Evolutionary conservation across 2,329 filamentous ascomycete species (phyloP).

Genomic region (Claviceps arundinis): DNA sequence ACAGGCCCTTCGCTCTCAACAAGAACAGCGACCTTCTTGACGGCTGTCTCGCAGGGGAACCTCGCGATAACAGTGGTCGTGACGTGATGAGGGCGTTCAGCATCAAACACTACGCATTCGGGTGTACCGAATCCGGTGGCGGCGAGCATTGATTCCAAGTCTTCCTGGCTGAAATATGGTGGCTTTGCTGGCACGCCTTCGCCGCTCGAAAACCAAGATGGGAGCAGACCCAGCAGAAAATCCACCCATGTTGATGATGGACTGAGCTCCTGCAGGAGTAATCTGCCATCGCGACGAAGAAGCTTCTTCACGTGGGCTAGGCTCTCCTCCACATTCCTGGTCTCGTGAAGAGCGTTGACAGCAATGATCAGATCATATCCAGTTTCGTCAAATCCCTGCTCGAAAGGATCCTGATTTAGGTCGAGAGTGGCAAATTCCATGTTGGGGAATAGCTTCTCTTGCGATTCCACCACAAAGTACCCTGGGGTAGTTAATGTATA

Average conservation of each 20-base stretch:
- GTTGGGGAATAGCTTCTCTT: background rate
- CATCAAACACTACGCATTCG: background rate
- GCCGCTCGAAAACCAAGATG: background rate
- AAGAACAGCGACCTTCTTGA: background rate
- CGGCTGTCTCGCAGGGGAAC: background rate
- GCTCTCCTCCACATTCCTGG: background rate
- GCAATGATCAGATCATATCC: background rate
- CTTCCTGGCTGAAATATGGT: background rate
- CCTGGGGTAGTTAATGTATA: background rate
- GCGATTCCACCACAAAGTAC: background rate
- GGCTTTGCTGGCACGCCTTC: background rate
- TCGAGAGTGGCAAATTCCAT: background rate
- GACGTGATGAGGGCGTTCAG: background rate
- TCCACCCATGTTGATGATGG: background rate
- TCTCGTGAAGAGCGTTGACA: background rate
- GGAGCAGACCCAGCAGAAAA: background rate
- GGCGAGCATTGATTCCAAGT: background rate
- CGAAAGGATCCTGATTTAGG: background rate
- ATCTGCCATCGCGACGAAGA: background rate
- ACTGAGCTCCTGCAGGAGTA: background rate
- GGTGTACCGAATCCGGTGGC: background rate
- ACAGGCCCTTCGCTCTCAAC: background rate
- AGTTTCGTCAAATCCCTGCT: background rate
- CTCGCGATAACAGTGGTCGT: background rate
- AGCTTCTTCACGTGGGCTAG: background rate